Evolutionary conservation across 768 basidiomycete species (phyloP).

Genomic region (Ramaria sp.): DNA sequence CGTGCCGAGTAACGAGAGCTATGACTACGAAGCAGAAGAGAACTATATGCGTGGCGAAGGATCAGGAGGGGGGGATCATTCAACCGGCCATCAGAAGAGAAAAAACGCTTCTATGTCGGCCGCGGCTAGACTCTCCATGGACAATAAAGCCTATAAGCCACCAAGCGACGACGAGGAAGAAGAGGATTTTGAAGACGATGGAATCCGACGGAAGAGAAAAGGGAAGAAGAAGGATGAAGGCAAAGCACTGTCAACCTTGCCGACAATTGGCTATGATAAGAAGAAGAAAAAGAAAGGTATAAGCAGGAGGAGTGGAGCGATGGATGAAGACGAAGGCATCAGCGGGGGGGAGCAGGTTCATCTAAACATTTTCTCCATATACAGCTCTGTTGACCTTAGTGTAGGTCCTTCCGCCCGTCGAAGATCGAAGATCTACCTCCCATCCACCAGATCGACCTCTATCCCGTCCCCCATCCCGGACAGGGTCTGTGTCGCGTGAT

Average conservation of each 20-base stretch:
- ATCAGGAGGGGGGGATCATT: background rate
- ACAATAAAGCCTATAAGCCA: slow-evolving; percentile 78
- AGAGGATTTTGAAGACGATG: slow-evolving; percentile 44
- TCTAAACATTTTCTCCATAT: background rate
- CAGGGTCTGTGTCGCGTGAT: slow-evolving; percentile 25
- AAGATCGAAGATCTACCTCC: slow-evolving; percentile 14
- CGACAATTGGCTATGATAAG: slow-evolving; percentile 57
- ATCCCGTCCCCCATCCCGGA: slow-evolving; percentile 28
- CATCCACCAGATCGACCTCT: slow-evolving; percentile 27
- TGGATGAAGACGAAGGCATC: slow-evolving; percentile 32
- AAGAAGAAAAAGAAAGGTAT: slow-evolving; percentile 40
- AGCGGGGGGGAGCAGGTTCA: slow-evolving; percentile 32
- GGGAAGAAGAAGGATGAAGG: slow-evolving; percentile 38
- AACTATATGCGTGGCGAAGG: slow-evolving; percentile 18
- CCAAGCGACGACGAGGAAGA: slow-evolving; percentile 53
- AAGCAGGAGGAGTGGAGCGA: slow-evolving; percentile 28
- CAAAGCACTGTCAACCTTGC: slow-evolving; percentile 54
- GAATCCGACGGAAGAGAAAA: slow-evolving; percentile 40
- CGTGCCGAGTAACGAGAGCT: slow-evolving; percentile 32
- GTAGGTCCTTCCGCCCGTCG: background rate
- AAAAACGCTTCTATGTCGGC: slow-evolving; percentile 14
- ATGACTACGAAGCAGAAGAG: slow-evolving; percentile 75
- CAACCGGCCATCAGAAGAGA: slow-evolving; percentile 33
- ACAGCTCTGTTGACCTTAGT: slow-evolving; percentile 7
- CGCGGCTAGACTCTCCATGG: slow-evolving; percentile 46